Evolutionary conservation across 208 protist species (phyloP).

Genomic region (Porcisia hertigi): DNA sequence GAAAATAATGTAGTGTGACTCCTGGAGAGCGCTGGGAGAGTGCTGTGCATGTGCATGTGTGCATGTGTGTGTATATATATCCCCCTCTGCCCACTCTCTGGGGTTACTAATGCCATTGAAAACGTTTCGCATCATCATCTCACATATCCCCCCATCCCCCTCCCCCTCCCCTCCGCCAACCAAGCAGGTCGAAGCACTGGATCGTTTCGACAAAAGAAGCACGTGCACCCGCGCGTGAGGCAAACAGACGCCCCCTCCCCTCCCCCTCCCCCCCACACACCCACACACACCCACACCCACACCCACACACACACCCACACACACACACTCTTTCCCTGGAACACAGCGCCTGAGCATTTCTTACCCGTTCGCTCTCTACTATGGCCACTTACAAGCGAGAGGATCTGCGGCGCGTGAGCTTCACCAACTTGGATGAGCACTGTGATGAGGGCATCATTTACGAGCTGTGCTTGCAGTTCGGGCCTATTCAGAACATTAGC

Average conservation of each 20-base stretch:
- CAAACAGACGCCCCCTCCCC: too few relatives aligned
- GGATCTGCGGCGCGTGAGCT: constrained; percentile 73
- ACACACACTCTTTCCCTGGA: neutral
- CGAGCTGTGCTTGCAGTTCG: constrained; percentile 86
- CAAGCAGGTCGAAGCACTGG: neutral
- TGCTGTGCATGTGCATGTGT: neutral
- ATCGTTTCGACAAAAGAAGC: neutral
- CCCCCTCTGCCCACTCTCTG: neutral
- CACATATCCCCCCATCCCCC: neutral
- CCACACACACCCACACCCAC: neutral
- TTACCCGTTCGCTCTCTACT: neutral
- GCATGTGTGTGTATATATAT: neutral
- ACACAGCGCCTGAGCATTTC: neutral
- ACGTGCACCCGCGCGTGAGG: neutral
- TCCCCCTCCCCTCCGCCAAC: neutral
- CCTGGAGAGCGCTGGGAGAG: too few relatives aligned
- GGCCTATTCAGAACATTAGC: constrained; percentile 66
- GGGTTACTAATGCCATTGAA: neutral
- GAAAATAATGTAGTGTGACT: too few relatives aligned
- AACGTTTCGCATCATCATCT: neutral
- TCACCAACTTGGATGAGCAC: constrained; percentile 77
- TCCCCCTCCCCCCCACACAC: too few relatives aligned
- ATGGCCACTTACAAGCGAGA: constrained; percentile 83
- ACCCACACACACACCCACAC: neutral
- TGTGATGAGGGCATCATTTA: constrained; percentile 79